These are phyloP conservation scores for Ascochyta pisi DNA, from an alignment of 2,329 filamentous ascomycete genomes.

Conservation along the genomic window DNA sequence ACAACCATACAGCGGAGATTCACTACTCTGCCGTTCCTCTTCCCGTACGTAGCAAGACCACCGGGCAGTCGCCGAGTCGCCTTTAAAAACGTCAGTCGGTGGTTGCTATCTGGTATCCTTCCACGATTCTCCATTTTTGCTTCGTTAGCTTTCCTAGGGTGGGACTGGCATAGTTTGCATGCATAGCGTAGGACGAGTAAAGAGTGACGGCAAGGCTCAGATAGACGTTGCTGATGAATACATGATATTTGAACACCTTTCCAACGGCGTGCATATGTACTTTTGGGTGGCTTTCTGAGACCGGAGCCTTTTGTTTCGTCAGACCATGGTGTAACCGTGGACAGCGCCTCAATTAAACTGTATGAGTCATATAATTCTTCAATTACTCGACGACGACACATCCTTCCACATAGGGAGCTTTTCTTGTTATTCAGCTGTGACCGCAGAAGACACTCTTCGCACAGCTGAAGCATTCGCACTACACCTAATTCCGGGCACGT, in stretches of 20 bases:
- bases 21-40: slow-evolving; percentile 10
- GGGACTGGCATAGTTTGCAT: slow-evolving; percentile 18
- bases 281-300: neutral
- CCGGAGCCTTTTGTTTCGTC: neutral
- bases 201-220: neutral
- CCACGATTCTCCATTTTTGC: slow-evolving; percentile 8
- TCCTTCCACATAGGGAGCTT: neutral
- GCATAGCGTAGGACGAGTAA: slow-evolving; percentile 13
- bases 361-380: neutral
- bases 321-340: neutral
- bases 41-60: slow-evolving; percentile 16
- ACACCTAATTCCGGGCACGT: neutral
- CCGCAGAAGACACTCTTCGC: neutral
- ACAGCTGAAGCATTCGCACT: neutral
- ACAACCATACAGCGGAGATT: neutral
- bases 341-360: neutral
- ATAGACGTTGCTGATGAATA: slow-evolving; percentile 15
- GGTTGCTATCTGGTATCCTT: slow-evolving; percentile 1
- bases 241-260: neutral
- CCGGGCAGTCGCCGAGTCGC: slow-evolving; percentile 16
- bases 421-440: slow-evolving; percentile 10
- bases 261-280: neutral
- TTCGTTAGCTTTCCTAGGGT: slow-evolving; percentile 12
- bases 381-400: neutral
- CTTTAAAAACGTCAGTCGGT: neutral